A percentile compares a stretch with the other conserved stretches of the same genome.
Evolutionary conservation across 2,329 filamentous ascomycete species (phyloP).

Genomic region (Xylariales sp.): DNA sequence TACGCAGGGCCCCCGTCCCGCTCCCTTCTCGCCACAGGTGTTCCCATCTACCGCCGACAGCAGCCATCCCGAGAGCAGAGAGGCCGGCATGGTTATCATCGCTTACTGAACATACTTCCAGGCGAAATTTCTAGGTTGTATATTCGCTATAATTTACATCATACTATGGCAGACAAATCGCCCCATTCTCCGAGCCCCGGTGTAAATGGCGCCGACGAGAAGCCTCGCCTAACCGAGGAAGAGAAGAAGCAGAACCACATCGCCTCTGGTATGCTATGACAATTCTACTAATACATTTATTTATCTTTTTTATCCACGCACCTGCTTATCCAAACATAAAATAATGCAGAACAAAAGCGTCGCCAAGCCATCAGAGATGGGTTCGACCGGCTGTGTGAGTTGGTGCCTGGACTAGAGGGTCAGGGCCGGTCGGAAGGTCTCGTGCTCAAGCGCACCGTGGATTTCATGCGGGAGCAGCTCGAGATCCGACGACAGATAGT

Average conservation of each 20-base stretch:
- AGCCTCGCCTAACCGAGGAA: slow-evolving; percentile 46
- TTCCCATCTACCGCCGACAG: too few relatives aligned
- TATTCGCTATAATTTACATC: too few relatives aligned
- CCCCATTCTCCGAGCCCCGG: slow-evolving; percentile 17
- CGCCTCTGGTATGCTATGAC: slow-evolving; percentile 39
- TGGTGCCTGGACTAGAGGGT: slow-evolving; percentile 78
- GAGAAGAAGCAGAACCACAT: slow-evolving; percentile 55
- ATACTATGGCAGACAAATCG: slow-evolving; percentile 17
- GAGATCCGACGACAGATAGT: slow-evolving; percentile 55
- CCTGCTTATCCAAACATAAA: neutral
- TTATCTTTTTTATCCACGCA: neutral
- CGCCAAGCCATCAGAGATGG: slow-evolving; percentile 74
- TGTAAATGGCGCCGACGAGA: slow-evolving; percentile 30
- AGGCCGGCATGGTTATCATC: too few relatives aligned
- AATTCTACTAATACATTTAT: neutral
- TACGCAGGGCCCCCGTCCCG: too few relatives aligned
- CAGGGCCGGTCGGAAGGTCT: slow-evolving; percentile 81
- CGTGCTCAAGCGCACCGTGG: slow-evolving; percentile 69
- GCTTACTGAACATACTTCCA: too few relatives aligned
- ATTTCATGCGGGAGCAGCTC: slow-evolving; percentile 59
- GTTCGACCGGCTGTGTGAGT: slow-evolving; percentile 74
- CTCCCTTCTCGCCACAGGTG: too few relatives aligned
- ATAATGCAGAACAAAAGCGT: slow-evolving; percentile 47
- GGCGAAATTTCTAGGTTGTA: too few relatives aligned
- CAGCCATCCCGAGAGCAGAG: too few relatives aligned